Evolutionary conservation across 2,329 filamentous ascomycete species (phyloP).

Genomic region (Colletotrichum musicola): DNA sequence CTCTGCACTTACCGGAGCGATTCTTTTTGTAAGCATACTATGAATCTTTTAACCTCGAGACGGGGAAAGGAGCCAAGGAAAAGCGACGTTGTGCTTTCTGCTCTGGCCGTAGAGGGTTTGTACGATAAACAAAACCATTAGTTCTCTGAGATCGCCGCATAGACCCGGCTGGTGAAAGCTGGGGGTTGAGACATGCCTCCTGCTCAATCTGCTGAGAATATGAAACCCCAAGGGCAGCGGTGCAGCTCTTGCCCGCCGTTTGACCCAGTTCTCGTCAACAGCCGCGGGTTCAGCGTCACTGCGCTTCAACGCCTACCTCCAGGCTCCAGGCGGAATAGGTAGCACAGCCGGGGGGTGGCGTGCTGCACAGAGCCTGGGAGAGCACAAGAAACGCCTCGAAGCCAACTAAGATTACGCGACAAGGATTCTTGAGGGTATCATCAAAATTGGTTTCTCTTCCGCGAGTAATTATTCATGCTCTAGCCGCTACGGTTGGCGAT

Average conservation of each 20-base stretch:
- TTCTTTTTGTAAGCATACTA: slow-evolving; percentile 5
- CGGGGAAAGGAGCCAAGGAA: not conserved
- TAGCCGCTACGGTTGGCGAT: not conserved
- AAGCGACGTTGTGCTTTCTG: not conserved
- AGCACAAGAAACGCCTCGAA: no score
- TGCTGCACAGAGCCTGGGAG: no score
- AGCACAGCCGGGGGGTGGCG: no score
- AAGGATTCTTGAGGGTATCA: slow-evolving; percentile 13
- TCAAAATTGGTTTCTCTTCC: slow-evolving; percentile 7
- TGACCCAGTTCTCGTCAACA: no score
- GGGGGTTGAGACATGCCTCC: no score
- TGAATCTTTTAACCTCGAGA: not conserved
- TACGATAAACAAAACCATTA: not conserved
- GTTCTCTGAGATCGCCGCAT: not conserved
- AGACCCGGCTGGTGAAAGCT: no score
- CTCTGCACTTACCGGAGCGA: not conserved
- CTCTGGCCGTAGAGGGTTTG: not conserved
- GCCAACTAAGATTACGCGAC: not conserved
- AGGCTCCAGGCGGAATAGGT: no score
- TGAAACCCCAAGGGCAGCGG: no score
- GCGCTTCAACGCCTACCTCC: no score
- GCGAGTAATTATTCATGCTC: slow-evolving; percentile 9
- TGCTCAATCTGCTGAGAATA: no score
- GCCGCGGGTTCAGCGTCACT: no score
- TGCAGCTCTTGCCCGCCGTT: no score